Conservation (phyloP, 2,329 filamentous ascomycete species). For the Exophiala alcalophila region DNA sequence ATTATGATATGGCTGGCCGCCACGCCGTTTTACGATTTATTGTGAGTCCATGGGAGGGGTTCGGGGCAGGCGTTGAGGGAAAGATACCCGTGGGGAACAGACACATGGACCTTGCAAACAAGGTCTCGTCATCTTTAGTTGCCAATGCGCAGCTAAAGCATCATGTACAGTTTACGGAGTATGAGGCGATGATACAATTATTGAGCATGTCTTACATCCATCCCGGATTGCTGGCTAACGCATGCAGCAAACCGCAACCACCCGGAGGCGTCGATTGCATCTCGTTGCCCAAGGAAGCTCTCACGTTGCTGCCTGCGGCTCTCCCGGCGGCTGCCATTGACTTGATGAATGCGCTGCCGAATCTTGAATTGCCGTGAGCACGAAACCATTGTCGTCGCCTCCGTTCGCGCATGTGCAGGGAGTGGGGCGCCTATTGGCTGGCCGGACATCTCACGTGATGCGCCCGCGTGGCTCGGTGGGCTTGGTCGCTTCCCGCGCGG, state of each 20-base stretch:
- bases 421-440: conserved; percentile 17
- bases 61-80: conserved; percentile 13
- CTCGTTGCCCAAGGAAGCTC: neutral
- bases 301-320: conserved; percentile 1
- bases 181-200: conserved; percentile 17
- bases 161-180: conserved; percentile 18
- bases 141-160: conserved; percentile 8
- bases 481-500: no score
- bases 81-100: conserved; percentile 15
- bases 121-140: conserved; percentile 16
- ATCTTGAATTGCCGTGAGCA: conserved; percentile 5
- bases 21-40: conserved; percentile 3
- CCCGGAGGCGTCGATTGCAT: neutral
- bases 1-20: conserved; percentile 4
- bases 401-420: conserved; percentile 16
- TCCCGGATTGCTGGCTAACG: conserved; percentile 12
- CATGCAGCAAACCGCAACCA: conserved; percentile 10
- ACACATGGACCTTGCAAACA: conserved; percentile 29
- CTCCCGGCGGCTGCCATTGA: conserved; percentile 3
- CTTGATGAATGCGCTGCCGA: conserved; percentile 5
- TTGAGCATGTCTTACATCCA: conserved; percentile 11
- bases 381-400: conserved; percentile 17
- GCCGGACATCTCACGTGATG: conserved; percentile 8
- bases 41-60: conserved; percentile 1
- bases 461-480: no score